Evolutionary conservation across 257 asterid species (phyloP).

Genomic region (Solanum chaucha): DNA sequence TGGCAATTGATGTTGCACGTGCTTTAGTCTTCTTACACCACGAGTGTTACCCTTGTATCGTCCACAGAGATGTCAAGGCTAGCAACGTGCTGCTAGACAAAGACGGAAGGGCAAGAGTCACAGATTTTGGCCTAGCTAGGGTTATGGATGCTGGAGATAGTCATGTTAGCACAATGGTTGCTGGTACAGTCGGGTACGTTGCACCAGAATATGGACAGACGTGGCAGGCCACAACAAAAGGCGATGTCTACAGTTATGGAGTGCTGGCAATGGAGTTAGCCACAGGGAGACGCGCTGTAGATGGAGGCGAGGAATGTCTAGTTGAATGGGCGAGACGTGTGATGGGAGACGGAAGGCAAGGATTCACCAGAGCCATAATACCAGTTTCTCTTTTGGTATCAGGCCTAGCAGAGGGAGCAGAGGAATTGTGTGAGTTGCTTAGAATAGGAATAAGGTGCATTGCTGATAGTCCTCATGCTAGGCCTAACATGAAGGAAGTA

Average conservation of each 20-base stretch:
- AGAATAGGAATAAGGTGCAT: constrained; percentile 74
- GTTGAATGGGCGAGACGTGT: constrained; percentile 92
- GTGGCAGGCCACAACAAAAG: constrained; percentile 93
- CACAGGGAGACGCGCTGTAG: constrained; percentile 76
- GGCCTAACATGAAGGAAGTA: constrained; percentile 95
- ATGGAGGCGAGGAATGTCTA: constrained; percentile 88
- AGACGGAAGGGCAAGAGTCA: constrained; percentile 67
- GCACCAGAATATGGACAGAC: constrained; percentile 96
- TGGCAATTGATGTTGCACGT: constrained; percentile 67
- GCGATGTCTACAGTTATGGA: constrained; percentile 91
- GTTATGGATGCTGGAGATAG: constrained; percentile 68
- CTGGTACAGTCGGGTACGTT: constrained; percentile 94
- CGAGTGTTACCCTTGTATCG: constrained; percentile 73
- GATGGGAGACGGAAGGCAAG: constrained; percentile 50
- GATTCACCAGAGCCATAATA: constrained; percentile 13
- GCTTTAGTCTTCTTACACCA: constrained; percentile 83
- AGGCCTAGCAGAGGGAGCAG: constrained; percentile 63
- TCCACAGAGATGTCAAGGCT: constrained; percentile 94
- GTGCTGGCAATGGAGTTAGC: constrained; percentile 92
- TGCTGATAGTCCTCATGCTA: constrained; percentile 47
- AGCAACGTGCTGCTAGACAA: constrained; percentile 90
- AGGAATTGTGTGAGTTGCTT: constrained; percentile 58
- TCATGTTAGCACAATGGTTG: constrained; percentile 95
- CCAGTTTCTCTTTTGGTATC: constrained; percentile 61
- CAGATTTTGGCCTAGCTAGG: constrained; percentile 91